Conservation (phyloP, 2,329 filamentous ascomycete species). For the Rhytidhysteron rufulum region DNA sequence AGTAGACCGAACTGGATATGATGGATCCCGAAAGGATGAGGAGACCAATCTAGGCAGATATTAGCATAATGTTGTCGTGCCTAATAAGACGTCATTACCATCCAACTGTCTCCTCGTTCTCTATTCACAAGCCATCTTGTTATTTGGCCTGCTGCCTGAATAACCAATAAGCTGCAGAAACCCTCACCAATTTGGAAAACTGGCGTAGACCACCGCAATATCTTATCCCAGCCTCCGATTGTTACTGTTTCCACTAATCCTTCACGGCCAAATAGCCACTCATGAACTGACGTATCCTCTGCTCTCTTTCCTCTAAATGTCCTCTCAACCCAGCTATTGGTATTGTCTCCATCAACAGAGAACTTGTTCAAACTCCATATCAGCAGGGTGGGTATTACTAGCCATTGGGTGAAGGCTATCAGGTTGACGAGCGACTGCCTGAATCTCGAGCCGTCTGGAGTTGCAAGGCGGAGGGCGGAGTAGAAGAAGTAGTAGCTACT, state of each 20-base stretch:
- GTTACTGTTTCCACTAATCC: conserved; percentile 76
- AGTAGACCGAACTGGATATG: conserved; percentile 91
- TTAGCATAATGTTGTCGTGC: conserved; percentile 28
- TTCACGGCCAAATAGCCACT: conserved; percentile 86
- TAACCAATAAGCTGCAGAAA: conserved; percentile 93
- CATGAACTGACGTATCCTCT: conserved; percentile 62
- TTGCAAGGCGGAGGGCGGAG: conserved; percentile 74
- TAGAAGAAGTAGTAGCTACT: conserved; percentile 89
- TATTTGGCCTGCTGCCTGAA: conserved; percentile 91
- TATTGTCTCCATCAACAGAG: conserved; percentile 77
- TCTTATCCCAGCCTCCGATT: conserved; percentile 83
- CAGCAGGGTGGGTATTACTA: conserved; percentile 78
- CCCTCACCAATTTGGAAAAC: conserved; percentile 93
- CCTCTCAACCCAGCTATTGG: conserved; percentile 71
- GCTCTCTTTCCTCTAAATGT: conserved; percentile 67
- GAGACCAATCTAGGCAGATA: conserved; percentile 66
- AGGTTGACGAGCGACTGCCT: conserved; percentile 67
- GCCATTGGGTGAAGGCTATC: conserved; percentile 75
- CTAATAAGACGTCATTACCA: conserved; percentile 70
- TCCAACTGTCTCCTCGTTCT: conserved; percentile 92
- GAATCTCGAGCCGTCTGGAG: conserved; percentile 72
- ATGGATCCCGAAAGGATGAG: conserved; percentile 84
- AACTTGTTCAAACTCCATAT: conserved; percentile 97
- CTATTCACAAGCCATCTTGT: conserved; percentile 92
- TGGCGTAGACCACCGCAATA: conserved; percentile 84